A percentile compares a stretch with the other conserved stretches of the same genome.
phyloP scores from a whole-genome alignment of 495 filamentous ascomycete species.

The Ramalina peruviana region DNA sequence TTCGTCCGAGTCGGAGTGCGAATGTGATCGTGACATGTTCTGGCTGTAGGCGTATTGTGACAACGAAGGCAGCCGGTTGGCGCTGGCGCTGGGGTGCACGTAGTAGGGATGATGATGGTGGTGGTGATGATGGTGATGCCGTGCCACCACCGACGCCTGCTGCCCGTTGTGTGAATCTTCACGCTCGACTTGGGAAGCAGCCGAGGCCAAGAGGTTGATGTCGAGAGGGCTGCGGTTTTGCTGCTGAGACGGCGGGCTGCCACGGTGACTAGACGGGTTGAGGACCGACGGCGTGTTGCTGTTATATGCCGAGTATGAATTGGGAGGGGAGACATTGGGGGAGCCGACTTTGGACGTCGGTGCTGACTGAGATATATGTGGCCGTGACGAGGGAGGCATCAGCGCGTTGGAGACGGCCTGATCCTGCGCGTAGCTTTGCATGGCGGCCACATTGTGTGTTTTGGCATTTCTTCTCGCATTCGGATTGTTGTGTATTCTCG shows the following conservation, averaged over 20 bases:
- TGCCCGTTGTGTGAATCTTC: slow-evolving; percentile 39
- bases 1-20: slow-evolving; percentile 50
- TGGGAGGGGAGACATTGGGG: slow-evolving; percentile 89
- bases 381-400: slow-evolving; percentile 66
- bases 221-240: slow-evolving; percentile 39
- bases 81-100: slow-evolving; percentile 33
- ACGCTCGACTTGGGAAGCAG: slow-evolving; percentile 76
- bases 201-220: slow-evolving; percentile 81
- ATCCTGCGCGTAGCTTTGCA: slow-evolving; percentile 33
- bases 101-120: slow-evolving; percentile 45
- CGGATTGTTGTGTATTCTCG: slow-evolving; percentile 96
- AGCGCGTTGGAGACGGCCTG: slow-evolving; percentile 42
- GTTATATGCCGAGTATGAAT: slow-evolving; percentile 68
- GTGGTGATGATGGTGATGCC: slow-evolving; percentile 37
- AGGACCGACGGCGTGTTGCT: slow-evolving; percentile 47
- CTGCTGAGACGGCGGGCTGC: slow-evolving; percentile 22
- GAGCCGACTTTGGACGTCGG: slow-evolving; percentile 79
- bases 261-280: slow-evolving; percentile 46
- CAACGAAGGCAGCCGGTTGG: slow-evolving; percentile 58
- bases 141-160: slow-evolving; percentile 10
- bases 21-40: slow-evolving; percentile 82
- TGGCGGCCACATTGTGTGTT: slow-evolving; percentile 44
- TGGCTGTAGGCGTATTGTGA: slow-evolving; percentile 64
- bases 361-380: slow-evolving; percentile 67
- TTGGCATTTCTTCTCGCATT: slow-evolving; percentile 93